These are phyloP conservation scores for Russula emetica DNA, from an alignment of 768 basidiomycete species.

Conservation along the genomic window DNA sequence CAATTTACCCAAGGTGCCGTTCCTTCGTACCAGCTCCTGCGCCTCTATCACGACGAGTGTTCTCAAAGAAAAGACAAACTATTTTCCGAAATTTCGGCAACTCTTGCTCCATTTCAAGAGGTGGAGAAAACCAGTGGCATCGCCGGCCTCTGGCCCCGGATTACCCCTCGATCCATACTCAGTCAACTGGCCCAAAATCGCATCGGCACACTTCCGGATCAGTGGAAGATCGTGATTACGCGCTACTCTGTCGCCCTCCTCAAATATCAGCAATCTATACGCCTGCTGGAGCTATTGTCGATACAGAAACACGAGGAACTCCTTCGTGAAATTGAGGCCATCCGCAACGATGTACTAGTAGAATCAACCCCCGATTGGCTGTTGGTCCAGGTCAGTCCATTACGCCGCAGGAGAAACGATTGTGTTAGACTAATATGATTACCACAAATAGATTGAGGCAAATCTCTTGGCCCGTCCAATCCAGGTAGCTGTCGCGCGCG, in stretches of 20 bases:
- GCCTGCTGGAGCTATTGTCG: not conserved
- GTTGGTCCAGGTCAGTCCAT: not conserved
- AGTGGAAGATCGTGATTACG: not conserved
- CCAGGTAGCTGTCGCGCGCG: not conserved
- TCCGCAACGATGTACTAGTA: not conserved
- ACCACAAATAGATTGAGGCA: not conserved
- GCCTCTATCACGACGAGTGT: not conserved
- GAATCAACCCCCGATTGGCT: not conserved
- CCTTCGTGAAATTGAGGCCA: not conserved
- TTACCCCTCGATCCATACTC: not conserved
- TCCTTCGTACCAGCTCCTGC: not conserved
- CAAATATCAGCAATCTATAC: not conserved
- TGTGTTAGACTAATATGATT: not conserved
- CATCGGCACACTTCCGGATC: not conserved
- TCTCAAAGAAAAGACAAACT: not conserved
- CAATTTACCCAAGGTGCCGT: not conserved
- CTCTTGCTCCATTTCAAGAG: not conserved
- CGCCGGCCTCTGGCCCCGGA: not conserved
- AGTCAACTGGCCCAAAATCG: not conserved
- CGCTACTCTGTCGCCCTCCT: not conserved
- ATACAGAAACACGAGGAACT: not conserved
- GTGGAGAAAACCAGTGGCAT: not conserved
- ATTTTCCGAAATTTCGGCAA: not conserved
- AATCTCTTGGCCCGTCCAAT: not conserved
- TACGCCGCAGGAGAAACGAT: not conserved